phyloP scores from a whole-genome alignment of 2,329 filamentous ascomycete genomes.

The Nigrospora sphaerica region DNA sequence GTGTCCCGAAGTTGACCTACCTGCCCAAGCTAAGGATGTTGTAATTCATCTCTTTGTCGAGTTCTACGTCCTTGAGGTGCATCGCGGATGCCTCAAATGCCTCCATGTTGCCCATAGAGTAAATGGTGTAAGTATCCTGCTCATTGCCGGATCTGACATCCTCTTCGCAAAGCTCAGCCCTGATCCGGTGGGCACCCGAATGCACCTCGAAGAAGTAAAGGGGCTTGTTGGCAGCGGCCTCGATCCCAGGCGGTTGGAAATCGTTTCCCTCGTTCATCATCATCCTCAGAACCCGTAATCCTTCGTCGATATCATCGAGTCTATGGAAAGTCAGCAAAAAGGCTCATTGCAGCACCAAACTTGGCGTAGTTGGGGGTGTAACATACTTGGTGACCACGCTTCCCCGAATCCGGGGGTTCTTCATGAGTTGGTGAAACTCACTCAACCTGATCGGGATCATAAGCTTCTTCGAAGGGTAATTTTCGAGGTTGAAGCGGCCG shows the following conservation, averaged over 20 bases:
- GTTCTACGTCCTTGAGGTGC: too few species aligned
- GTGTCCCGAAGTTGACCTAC: neutral
- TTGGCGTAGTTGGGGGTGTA: neutral
- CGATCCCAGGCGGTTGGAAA: neutral
- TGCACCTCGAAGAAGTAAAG: conserved; percentile 2
- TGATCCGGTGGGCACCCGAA: neutral
- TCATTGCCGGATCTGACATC: neutral
- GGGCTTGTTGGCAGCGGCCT: neutral
- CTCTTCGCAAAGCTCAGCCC: neutral
- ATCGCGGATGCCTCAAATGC: too few species aligned
- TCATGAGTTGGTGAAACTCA: neutral
- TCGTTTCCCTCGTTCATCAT: neutral
- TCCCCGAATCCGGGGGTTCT: conserved; percentile 1
- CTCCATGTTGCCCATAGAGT: too few species aligned
- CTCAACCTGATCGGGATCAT: too few species aligned
- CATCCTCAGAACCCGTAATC: neutral
- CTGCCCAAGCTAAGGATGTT: conserved; percentile 1
- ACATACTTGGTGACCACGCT: neutral
- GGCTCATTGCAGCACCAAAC: neutral
- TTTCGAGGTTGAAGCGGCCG: conserved; percentile 2
- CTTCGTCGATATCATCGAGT: neutral
- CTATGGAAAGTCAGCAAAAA: neutral
- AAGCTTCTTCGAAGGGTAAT: neutral
- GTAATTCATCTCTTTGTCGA: neutral
- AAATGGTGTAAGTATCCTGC: too few species aligned